Evolutionary conservation across 1,139 yeast genomes (phyloP).

Genomic region (Geotrichum australiense): DNA sequence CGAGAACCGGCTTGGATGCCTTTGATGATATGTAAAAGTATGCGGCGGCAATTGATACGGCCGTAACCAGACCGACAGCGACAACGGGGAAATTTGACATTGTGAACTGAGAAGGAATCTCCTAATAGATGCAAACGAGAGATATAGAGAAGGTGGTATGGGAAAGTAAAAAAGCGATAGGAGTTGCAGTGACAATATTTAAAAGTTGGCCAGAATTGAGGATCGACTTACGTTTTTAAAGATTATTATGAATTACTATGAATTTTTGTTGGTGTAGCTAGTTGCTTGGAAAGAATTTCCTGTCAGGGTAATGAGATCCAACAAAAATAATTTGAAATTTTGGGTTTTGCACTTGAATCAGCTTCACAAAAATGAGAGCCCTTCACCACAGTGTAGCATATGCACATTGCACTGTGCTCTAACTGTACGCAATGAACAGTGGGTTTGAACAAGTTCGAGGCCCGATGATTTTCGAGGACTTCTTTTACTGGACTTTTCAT

Average conservation of each 20-base stretch:
- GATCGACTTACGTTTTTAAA: background rate
- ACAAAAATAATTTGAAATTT: too few species aligned
- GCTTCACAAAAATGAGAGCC: too few species aligned
- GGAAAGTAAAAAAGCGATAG: background rate
- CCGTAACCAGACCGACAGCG: conserved; percentile 11
- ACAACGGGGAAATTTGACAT: conserved; percentile 6
- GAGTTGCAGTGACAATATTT: background rate
- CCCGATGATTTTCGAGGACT: too few species aligned
- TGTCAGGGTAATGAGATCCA: conserved; percentile 8
- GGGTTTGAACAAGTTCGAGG: too few species aligned
- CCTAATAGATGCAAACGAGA: background rate
- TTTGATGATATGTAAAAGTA: conserved; percentile 8
- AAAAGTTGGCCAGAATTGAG: background rate
- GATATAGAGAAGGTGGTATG: background rate
- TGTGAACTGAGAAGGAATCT: background rate
- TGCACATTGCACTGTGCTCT: too few species aligned
- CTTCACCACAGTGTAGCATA: too few species aligned
- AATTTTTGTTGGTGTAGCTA: background rate
- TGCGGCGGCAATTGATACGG: conserved; percentile 6
- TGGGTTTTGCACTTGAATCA: too few species aligned
- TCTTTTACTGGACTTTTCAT: too few species aligned
- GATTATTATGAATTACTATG: background rate
- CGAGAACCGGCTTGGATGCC: conserved; percentile 43
- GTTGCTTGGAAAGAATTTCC: conserved; percentile 3
- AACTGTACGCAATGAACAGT: too few species aligned